Evolutionary conservation across 805 yeast genomes (phyloP), one percentile per base, ranked within the genome.

Genomic region (Nadsonia fulvescens): DNA sequence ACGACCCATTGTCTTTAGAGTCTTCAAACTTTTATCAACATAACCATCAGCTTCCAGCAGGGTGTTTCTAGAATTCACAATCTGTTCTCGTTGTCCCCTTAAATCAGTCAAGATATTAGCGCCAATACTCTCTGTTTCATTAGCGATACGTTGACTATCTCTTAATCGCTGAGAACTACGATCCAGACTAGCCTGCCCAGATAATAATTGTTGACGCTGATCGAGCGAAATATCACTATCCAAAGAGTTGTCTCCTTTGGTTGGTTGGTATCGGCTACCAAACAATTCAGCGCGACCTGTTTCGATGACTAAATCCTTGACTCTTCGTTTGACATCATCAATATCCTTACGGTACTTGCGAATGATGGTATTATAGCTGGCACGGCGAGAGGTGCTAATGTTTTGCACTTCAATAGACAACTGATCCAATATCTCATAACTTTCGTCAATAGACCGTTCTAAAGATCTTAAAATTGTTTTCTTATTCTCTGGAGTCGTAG

Each of bases 21-120:
- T 89, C 31, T 76, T 66, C 30, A 89, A 64, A 30, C 89, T 72
- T 44, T 76, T 72, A 51, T 89, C 96, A 28, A 89, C 93, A 43
- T 83, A 81, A 1, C 75, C 69, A 46, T 89, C 96, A 0, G 96
- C 96, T 35, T 82, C 86, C 51, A 66, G 65, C 26, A 89, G 56
- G 0, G 93, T 78, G 40, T 75, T 77, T 48, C 95, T 67, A 12
- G 93, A 69, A 40, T 83, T 81, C 28, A 68, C 56, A 22, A 89
- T 66, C 43, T 91, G 95, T 43, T 89, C 98, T 32, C 98, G 61
- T 54, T 89, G 98, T 14, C 93, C 73, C 33, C 94, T 63, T 37
- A 89, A 56, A 46, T 86, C 93, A 40, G 70, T 70, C 53, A 89
- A 62, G 27, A 89, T 89, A 37, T 76, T 74, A 8, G 94, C 79